phyloP scores from a whole-genome alignment of 129 eudicot genomes.

The Erigeron canadensis region DNA sequence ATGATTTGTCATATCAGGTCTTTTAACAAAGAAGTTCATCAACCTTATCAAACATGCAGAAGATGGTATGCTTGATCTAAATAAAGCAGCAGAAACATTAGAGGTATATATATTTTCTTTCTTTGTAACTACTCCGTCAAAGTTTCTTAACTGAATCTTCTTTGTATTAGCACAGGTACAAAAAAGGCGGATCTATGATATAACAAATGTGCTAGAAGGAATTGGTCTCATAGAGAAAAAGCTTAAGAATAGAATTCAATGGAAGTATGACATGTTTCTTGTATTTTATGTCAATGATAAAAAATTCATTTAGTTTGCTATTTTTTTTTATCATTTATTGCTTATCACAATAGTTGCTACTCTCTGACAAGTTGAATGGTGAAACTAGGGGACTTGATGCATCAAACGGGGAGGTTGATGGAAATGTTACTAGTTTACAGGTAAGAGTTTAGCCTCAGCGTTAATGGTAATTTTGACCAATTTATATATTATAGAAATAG shows the following conservation, averaged over 20 bases:
- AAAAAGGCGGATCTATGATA: constrained; percentile 96
- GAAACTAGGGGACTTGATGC: constrained; percentile 83
- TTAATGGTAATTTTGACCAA: background rate
- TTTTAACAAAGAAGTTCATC: constrained; percentile 94
- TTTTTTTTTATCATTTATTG: background rate
- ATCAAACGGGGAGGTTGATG: constrained; percentile 76
- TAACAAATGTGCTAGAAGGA: constrained; percentile 97
- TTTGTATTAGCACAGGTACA: constrained; percentile 66
- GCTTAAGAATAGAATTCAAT: constrained; percentile 94
- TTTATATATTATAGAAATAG: background rate
- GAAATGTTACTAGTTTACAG: constrained; percentile 73
- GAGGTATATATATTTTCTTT: constrained; percentile 52
- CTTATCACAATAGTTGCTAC: constrained; percentile 9
- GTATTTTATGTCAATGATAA: constrained; percentile 13
- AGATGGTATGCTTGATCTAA: constrained; percentile 97
- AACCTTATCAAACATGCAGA: constrained; percentile 90
- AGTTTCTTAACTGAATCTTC: constrained; percentile 9
- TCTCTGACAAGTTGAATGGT: constrained; percentile 38
- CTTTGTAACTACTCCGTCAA: constrained; percentile 4
- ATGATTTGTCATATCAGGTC: constrained; percentile 50
- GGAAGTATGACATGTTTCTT: constrained; percentile 67
- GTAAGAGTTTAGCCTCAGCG: constrained; percentile 28
- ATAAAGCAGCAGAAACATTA: constrained; percentile 96
- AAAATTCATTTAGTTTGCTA: constrained; percentile 15
- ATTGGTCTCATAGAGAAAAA: constrained; percentile 96